phyloP scores from a whole-genome alignment of 2,329 filamentous ascomycete species.

The Cladosporium sp. region DNA sequence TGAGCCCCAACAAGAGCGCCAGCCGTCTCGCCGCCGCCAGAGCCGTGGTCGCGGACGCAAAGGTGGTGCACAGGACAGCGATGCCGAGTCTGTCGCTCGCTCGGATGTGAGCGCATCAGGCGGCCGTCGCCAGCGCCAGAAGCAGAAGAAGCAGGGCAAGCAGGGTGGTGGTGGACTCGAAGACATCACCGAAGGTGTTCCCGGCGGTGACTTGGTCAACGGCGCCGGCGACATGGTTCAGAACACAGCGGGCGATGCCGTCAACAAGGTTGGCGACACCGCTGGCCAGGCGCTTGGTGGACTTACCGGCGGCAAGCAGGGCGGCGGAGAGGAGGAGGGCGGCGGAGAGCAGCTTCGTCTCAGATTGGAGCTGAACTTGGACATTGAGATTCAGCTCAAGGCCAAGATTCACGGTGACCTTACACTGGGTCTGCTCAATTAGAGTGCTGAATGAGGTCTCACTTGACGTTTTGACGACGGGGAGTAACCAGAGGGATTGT shows the following conservation, averaged over 20 bases:
- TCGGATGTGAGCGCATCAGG: conserved; percentile 56
- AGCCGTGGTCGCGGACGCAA: conserved; percentile 53
- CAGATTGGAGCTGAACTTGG: conserved; percentile 61
- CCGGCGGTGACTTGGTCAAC: conserved; percentile 54
- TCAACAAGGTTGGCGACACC: conserved; percentile 48
- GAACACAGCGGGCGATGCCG: conserved; percentile 53
- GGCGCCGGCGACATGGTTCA: conserved; percentile 60
- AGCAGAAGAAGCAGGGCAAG: conserved; percentile 50
- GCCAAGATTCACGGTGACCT: conserved; percentile 67
- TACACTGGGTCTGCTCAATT: conserved; percentile 56
- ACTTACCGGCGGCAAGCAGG: conserved; percentile 47
- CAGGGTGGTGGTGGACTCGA: conserved; percentile 50
- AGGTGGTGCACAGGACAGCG: conserved; percentile 45
- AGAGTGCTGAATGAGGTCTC: conserved; percentile 21
- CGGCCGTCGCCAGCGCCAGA: conserved; percentile 59
- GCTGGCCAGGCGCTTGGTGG: conserved; percentile 51
- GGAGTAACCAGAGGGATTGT: not conserved
- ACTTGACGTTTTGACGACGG: conserved; percentile 13
- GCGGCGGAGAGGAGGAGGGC: conserved; percentile 38
- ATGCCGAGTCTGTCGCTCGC: conserved; percentile 57
- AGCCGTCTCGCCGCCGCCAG: conserved; percentile 48
- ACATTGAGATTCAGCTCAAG: conserved; percentile 65
- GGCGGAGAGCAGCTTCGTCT: conserved; percentile 57
- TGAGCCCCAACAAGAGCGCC: conserved; percentile 48
- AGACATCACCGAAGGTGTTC: conserved; percentile 57